These are phyloP conservation scores for Scheffersomyces amazonensis DNA, from an alignment of 805 yeast genomes.

Conservation along the genomic window DNA sequence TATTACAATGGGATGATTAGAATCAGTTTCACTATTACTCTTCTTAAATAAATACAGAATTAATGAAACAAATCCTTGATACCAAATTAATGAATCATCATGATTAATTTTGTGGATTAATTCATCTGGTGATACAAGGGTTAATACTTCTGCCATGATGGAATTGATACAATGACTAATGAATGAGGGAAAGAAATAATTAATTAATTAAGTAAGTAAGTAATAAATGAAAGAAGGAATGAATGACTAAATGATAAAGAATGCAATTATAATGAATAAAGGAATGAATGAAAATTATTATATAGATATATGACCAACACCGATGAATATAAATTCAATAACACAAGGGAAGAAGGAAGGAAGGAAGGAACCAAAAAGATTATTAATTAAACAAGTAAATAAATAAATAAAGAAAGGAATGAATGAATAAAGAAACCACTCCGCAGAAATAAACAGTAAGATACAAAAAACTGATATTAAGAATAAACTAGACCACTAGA, in stretches of 20 bases:
- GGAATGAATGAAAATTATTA: background rate
- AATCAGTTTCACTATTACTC: slow-evolving; percentile 33
- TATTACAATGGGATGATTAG: slow-evolving; percentile 29
- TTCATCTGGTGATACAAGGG: slow-evolving; percentile 2
- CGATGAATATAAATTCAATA: too few relatives aligned
- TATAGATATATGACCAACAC: background rate
- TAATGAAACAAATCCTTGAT: slow-evolving; percentile 11
- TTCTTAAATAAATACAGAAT: slow-evolving; percentile 24
- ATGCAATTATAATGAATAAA: background rate
- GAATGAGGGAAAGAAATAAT: background rate
- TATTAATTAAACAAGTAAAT: too few relatives aligned
- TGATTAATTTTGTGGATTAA: slow-evolving; percentile 1
- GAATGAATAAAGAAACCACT: too few relatives aligned
- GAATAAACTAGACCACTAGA: too few relatives aligned
- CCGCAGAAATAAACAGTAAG: too few relatives aligned
- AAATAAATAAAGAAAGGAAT: too few relatives aligned
- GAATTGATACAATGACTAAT: background rate
- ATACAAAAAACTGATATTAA: too few relatives aligned
- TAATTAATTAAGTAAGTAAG: background rate
- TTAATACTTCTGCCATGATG: slow-evolving; percentile 6
- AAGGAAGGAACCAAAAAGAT: too few relatives aligned
- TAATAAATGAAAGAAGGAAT: background rate
- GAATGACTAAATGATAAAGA: background rate
- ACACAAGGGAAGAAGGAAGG: too few relatives aligned
- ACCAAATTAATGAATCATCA: slow-evolving; percentile 1